A percentile compares a stretch with the other conserved stretches of the same genome.
phyloP scores from a whole-genome alignment of 768 basidiomycete genomes.

The Cyclocybe aegerita region DNA sequence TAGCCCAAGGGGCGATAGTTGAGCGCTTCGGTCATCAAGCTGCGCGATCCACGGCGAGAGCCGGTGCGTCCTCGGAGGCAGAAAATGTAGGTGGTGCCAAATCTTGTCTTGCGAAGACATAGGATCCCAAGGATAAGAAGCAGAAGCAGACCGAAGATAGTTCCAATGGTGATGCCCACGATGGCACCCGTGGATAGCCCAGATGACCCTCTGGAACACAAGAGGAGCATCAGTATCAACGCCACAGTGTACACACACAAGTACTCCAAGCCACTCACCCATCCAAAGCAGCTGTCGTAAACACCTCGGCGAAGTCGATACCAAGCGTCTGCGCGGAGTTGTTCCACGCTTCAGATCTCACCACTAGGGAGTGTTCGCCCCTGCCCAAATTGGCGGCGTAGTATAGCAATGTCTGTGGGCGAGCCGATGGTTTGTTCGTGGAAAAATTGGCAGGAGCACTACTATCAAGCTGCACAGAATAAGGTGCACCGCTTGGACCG shows the following conservation, averaged over 20 bases:
- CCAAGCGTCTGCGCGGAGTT: slow-evolving; percentile 18
- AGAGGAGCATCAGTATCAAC: not conserved
- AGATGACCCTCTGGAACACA: not conserved
- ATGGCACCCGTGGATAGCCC: slow-evolving; percentile 13
- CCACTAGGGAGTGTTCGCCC: slow-evolving; percentile 30
- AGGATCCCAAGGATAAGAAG: not conserved
- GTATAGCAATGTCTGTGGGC: slow-evolving; percentile 27
- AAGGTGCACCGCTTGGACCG: slow-evolving; percentile 26
- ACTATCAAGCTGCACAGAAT: slow-evolving; percentile 28
- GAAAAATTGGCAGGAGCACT: slow-evolving; percentile 17
- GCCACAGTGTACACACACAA: not conserved
- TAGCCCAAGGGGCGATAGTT: slow-evolving; percentile 6
- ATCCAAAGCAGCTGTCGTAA: slow-evolving; percentile 21
- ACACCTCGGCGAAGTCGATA: slow-evolving; percentile 31
- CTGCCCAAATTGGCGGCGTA: slow-evolving; percentile 23
- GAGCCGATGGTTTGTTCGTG: slow-evolving; percentile 16
- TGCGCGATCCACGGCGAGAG: not conserved
- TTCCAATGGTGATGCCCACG: slow-evolving; percentile 8
- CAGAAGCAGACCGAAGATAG: not conserved
- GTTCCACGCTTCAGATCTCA: slow-evolving; percentile 17
- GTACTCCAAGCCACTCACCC: slow-evolving; percentile 6
- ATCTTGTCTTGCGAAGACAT: too few relatives aligned
- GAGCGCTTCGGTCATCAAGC: not conserved
- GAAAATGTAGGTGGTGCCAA: not conserved
- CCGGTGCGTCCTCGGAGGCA: not conserved